Evolutionary conservation across 1,139 yeast species (phyloP), one percentile per base, ranked within the genome.

Genomic region (Arxiozyma slooffiae): DNA sequence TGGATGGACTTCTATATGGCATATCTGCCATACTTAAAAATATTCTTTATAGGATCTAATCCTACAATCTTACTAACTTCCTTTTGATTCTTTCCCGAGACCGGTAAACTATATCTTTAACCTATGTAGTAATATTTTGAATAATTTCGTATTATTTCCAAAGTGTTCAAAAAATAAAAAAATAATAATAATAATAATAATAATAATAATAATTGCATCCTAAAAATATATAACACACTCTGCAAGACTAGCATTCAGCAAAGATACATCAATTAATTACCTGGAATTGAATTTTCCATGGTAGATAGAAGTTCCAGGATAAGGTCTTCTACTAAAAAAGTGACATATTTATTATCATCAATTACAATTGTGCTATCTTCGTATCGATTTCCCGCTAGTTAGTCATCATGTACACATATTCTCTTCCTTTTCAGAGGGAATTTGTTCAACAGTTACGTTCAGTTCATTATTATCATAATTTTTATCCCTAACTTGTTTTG

Each of bases 61-160:
- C 79, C 77, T 0, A 90, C 83, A 54, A 89, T 76, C 54, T 82
- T 85, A 60, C 90, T 83, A 18, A 88, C 90, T 57, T 92, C 97
- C 56, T 89, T 82, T 72, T 86, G 76, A 49, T 59, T 86, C 95
- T 54, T 80, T 75, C 1, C 96, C 95, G 22, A 85, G 84, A 63
- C 88, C 95, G n/a, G 86, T 77, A 56, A 92, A 79, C 90, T 95
- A 92, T 14, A 85, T 80, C 58, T 85, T 81, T 50, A 85, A 67
- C 2, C 83, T 82, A 61, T 80, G 79, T 46, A 89, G 68, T 47
- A 84, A 74, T 46, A 81, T 80, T 57, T 81, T 81, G 64, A 83
- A 78, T n/a, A 86, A 67, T 17, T 79, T 79, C n/a, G 87, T 78
- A 55, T 87, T 85, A 56, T 86, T 90, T 50, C 77, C 81, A 52